Conservation (phyloP, 352 stramenopile species). For the Globisporangium barbulae region DNA sequence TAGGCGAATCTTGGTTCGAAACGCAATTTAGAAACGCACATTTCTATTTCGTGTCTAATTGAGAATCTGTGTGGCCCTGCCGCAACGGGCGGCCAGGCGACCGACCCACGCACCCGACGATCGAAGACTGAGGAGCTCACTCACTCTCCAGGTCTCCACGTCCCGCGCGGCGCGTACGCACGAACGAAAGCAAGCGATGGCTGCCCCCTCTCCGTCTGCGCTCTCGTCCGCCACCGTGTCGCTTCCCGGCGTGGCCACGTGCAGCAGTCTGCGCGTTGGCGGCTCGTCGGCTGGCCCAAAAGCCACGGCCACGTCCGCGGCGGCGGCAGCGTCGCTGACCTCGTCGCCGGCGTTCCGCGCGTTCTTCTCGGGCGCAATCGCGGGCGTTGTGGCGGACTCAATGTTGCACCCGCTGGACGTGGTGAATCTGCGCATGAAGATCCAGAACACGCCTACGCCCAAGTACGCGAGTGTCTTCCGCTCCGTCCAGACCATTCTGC, state of each 20-base stretch:
- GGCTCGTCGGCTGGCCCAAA: slow-evolving; percentile 16
- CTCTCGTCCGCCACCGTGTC: background rate
- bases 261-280: slow-evolving; percentile 23
- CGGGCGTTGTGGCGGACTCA: slow-evolving; percentile 70
- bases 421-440: slow-evolving; percentile 84
- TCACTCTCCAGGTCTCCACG: slow-evolving; percentile 7
- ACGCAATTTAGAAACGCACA: background rate
- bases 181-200: background rate
- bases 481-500: slow-evolving; percentile 57
- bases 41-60: slow-evolving; percentile 1
- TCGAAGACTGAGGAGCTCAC: background rate
- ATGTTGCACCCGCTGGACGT: slow-evolving; percentile 78
- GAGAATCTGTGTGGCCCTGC: slow-evolving; percentile 4
- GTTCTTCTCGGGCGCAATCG: slow-evolving; percentile 65
- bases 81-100: background rate
- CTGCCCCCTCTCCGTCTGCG: slow-evolving; percentile 1
- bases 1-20: slow-evolving; percentile 2
- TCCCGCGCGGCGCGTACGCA: slow-evolving; percentile 3
- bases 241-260: slow-evolving; percentile 22
- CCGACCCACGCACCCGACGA: background rate
- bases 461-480: slow-evolving; percentile 69
- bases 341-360: slow-evolving; percentile 49
- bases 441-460: slow-evolving; percentile 45
- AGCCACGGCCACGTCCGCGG: slow-evolving; percentile 37
- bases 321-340: slow-evolving; percentile 10